phyloP scores from a whole-genome alignment of 2,329 filamentous ascomycete species.

The Thermothelomyces thermophilus region DNA sequence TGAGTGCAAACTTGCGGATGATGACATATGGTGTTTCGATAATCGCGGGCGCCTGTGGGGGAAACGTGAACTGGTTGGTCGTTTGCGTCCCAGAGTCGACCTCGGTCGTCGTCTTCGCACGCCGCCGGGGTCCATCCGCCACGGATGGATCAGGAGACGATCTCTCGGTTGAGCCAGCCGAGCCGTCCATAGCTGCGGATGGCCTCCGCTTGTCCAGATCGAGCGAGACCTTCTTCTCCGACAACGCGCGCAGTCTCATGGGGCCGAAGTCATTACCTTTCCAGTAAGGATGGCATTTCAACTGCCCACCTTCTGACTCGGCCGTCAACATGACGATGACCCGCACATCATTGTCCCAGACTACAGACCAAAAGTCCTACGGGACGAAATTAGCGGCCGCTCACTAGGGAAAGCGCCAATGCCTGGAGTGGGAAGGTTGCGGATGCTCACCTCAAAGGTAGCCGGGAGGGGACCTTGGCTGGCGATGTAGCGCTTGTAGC shows the following conservation, averaged over 20 bases:
- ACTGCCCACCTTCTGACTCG: constrained; percentile 83
- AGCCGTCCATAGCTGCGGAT: constrained; percentile 29
- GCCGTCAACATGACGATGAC: constrained; percentile 96
- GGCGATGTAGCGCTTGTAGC: constrained; percentile 90
- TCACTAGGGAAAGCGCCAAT: neutral
- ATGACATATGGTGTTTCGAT: constrained; percentile 67
- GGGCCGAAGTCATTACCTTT: constrained; percentile 68
- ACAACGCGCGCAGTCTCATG: constrained; percentile 67
- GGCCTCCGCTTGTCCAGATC: constrained; percentile 54
- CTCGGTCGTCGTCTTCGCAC: constrained; percentile 49
- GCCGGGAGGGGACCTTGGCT: constrained; percentile 89
- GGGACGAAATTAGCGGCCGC: constrained; percentile 26
- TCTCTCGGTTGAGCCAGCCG: constrained; percentile 22
- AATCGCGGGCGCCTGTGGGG: constrained; percentile 21
- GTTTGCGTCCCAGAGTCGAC: constrained; percentile 31
- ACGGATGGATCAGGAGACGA: constrained; percentile 15
- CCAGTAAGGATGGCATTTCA: constrained; percentile 97
- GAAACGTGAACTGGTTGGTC: constrained; percentile 26
- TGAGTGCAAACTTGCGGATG: constrained; percentile 80
- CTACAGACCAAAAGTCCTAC: constrained; percentile 93
- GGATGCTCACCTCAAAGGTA: constrained; percentile 72
- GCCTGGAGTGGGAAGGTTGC: too few species aligned
- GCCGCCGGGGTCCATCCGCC: constrained; percentile 40
- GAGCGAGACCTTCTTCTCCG: constrained; percentile 75
- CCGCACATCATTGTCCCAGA: constrained; percentile 94